Conservation (phyloP, 2,329 filamentous ascomycete genomes). For the Aspergillus pseudoglaucus region DNA sequence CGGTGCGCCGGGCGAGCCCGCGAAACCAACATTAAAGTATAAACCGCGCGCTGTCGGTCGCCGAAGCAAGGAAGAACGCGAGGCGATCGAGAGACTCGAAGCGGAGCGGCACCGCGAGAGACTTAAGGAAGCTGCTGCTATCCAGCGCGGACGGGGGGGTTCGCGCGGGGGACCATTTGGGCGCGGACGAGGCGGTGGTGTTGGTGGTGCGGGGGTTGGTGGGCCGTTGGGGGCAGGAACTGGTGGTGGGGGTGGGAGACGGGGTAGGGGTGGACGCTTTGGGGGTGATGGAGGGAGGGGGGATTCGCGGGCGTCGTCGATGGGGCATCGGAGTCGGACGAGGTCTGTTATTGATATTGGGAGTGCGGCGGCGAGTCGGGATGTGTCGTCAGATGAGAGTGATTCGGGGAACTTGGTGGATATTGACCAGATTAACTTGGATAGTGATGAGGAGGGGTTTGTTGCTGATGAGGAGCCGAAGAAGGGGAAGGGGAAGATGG, state of each 20-base stretch:
- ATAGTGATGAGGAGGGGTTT: slow-evolving; percentile 48
- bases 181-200: slow-evolving; percentile 23
- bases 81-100: slow-evolving; percentile 37
- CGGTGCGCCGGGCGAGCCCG: slow-evolving; percentile 17
- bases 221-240: slow-evolving; percentile 23
- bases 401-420: slow-evolving; percentile 43
- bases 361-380: slow-evolving; percentile 15
- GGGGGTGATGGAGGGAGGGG: not conserved
- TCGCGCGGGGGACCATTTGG: slow-evolving; percentile 21
- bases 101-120: slow-evolving; percentile 35
- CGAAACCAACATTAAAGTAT: slow-evolving; percentile 37
- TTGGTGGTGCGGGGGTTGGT: slow-evolving; percentile 16
- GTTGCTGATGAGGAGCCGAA: slow-evolving; percentile 14
- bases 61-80: slow-evolving; percentile 41
- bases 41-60: slow-evolving; percentile 37
- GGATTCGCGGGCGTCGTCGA: slow-evolving; percentile 21
- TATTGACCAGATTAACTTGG: slow-evolving; percentile 53
- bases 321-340: slow-evolving; percentile 21
- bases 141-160: slow-evolving; percentile 26
- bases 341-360: slow-evolving; percentile 22
- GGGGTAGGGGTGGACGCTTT: slow-evolving; percentile 15
- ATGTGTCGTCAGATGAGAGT: slow-evolving; percentile 41
- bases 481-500: slow-evolving; percentile 33
- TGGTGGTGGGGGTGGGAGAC: slow-evolving; percentile 14
- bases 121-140: slow-evolving; percentile 35